Evolutionary conservation across 345 rosid genomes (phyloP), one percentile per base, ranked within the genome.

Genomic region (Boechera divaricarpa): DNA sequence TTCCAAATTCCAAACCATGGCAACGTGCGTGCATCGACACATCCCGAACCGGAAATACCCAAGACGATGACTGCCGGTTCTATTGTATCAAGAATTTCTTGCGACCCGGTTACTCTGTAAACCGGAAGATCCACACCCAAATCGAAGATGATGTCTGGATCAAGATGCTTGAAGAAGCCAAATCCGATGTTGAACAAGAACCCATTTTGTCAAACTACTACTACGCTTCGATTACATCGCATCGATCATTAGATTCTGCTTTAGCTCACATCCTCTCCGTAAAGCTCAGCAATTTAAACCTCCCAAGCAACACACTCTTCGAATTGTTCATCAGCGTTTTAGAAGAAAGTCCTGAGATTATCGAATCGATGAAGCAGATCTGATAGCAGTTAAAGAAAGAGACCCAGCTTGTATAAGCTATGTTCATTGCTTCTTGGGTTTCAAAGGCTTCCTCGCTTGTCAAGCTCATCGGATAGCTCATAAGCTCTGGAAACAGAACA

Each of bases 381-480:
- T 90, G 48, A 71, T 75, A 59, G 98, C 97, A 2, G 94, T 72
- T 0, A 88, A 85, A 29, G 90, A 89, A 47, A 82, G 97, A 70
- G 98, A 94, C 69, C 98, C 97, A 4, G 97, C 98, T 26, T 94
- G 98, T 42, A 54, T 83, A 3, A 87, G 92, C 71, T 85, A 88
- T 35, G 88, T 82, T 35, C 98, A 89, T 68, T 92, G 95, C 63
- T 84, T 94, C 73, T 73, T 92, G 69, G 83, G 80, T 72, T 94
- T 85, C 60, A 92, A 94, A 77, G 98, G 97, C 2, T 92, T 94
- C 63, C 77, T 89, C 4, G 91, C 97, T 0, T 81, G 85, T 7
- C 95, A 94, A 79, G 81, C 97, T 11, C 98, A 94, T 66, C 80
- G 97, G 26, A 66, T 92, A 5, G 93, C 96, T 1, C 97, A 92